A percentile compares a stretch with the other conserved stretches of the same genome.
Conservation (phyloP, 1,284 basidiomycete species). For the Coniferiporia sulphurascens region DNA sequence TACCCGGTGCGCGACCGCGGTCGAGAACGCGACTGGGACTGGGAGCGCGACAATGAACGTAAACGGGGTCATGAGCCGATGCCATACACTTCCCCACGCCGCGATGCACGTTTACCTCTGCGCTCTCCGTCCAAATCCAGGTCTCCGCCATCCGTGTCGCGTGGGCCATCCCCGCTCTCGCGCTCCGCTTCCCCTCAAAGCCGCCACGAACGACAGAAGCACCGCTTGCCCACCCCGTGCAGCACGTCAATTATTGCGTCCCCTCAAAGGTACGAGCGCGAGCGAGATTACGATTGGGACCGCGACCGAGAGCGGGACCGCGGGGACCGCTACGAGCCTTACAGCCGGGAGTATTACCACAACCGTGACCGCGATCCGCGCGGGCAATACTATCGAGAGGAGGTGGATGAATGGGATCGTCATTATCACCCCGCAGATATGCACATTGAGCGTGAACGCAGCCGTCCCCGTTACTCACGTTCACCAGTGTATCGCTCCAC, state of each 20-base stretch:
- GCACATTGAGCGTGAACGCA: constrained; percentile 1
- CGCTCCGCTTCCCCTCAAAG: neutral
- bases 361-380: constrained; percentile 13
- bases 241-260: constrained; percentile 10
- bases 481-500: constrained; percentile 10
- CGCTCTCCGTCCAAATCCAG: constrained; percentile 1
- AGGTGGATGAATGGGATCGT: constrained; percentile 14
- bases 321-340: constrained; percentile 17
- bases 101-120: neutral
- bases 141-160: neutral
- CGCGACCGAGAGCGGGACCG: constrained; percentile 13
- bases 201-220: constrained; percentile 6
- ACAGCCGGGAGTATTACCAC: constrained; percentile 9
- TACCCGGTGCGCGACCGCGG: constrained; percentile 21
- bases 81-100: neutral
- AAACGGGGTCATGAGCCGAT: constrained; percentile 17
- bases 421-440: neutral
- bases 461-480: constrained; percentile 7
- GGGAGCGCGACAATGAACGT: constrained; percentile 9
- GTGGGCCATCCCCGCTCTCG: constrained; percentile 7
- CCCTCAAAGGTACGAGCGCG: neutral
- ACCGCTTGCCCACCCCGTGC: constrained; percentile 18
- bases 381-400: constrained; percentile 16
- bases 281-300: constrained; percentile 5
- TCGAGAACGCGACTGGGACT: constrained; percentile 8